A percentile compares a stretch with the other conserved stretches of the same genome.
Conservation (phyloP, 2,329 filamentous ascomycete species). For the Apiospora arundinis region DNA sequence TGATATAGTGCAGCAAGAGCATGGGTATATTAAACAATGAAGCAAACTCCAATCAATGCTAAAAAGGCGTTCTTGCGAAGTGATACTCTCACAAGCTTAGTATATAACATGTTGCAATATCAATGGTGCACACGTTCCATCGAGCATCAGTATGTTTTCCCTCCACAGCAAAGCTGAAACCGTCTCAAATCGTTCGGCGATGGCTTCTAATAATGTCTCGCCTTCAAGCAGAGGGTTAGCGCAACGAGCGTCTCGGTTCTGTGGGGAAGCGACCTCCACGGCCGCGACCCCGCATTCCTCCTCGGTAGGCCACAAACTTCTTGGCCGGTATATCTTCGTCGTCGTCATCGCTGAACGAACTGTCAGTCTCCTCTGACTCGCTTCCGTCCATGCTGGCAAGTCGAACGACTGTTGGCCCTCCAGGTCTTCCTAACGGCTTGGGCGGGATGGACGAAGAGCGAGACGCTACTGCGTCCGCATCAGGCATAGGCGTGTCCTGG, state of each 20-base stretch:
- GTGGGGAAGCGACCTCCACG: conserved; percentile 23
- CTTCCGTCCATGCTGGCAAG: conserved; percentile 33
- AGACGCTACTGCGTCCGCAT: background rate
- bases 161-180: background rate
- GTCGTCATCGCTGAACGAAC: conserved; percentile 28
- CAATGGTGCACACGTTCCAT: background rate
- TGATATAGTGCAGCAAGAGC: background rate
- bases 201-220: background rate
- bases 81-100: background rate
- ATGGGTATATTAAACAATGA: background rate
- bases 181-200: background rate
- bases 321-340: conserved; percentile 25
- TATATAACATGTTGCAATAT: background rate
- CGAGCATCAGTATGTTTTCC: background rate
- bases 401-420: conserved; percentile 42
- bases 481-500: background rate
- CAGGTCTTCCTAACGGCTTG: conserved; percentile 25
- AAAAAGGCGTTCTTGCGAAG: background rate
- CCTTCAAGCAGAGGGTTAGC: background rate
- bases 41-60: background rate
- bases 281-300: conserved; percentile 34
- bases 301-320: conserved; percentile 24
- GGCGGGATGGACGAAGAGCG: background rate
- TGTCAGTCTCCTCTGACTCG: conserved; percentile 24
- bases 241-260: background rate